Evolutionary conservation across 2,329 filamentous ascomycete species (phyloP).

Genomic region (Fusarium keratoplasticum): DNA sequence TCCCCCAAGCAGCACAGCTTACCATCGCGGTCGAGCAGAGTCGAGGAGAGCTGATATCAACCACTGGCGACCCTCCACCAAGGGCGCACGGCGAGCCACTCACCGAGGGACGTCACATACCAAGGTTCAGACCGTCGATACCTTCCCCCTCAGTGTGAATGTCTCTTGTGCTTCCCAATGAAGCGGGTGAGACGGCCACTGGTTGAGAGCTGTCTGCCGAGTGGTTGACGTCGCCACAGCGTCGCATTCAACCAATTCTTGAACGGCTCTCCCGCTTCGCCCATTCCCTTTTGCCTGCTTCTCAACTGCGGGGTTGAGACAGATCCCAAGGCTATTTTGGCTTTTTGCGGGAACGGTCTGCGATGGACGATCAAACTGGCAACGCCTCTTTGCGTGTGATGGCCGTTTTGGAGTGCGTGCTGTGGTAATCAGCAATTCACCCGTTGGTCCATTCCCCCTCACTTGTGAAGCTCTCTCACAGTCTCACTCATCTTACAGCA

Average conservation of each 20-base stretch:
- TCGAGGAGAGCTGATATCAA: conserved; percentile 33
- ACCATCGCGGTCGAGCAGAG: conserved; percentile 11
- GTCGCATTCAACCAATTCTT: conserved; percentile 30
- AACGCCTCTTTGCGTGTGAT: conserved; percentile 8
- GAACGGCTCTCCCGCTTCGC: not conserved
- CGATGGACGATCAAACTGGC: conserved; percentile 16
- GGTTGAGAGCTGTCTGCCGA: not conserved
- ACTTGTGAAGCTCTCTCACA: not conserved
- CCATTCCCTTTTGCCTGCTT: not conserved
- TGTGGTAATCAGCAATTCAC: conserved; percentile 15
- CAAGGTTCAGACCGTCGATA: conserved; percentile 38
- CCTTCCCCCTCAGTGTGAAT: not conserved
- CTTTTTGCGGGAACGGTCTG: not conserved
- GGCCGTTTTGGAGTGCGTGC: conserved; percentile 19
- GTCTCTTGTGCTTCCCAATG: not conserved
- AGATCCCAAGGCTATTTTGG: conserved; percentile 5
- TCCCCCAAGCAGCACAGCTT: conserved; percentile 34
- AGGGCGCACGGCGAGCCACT: conserved; percentile 36
- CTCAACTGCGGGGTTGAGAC: conserved; percentile 29
- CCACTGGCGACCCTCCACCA: conserved; percentile 50
- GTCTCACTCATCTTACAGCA: not conserved
- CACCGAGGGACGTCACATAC: conserved; percentile 39
- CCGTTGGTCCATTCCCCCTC: conserved; percentile 3
- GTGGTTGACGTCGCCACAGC: conserved; percentile 22
- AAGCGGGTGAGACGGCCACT: conserved; percentile 2